A percentile compares a stretch with the other conserved stretches of the same genome.
These are phyloP conservation scores for Cladophialophora immunda DNA, from an alignment of 2,329 filamentous ascomycete species.

Conservation along the genomic window DNA sequence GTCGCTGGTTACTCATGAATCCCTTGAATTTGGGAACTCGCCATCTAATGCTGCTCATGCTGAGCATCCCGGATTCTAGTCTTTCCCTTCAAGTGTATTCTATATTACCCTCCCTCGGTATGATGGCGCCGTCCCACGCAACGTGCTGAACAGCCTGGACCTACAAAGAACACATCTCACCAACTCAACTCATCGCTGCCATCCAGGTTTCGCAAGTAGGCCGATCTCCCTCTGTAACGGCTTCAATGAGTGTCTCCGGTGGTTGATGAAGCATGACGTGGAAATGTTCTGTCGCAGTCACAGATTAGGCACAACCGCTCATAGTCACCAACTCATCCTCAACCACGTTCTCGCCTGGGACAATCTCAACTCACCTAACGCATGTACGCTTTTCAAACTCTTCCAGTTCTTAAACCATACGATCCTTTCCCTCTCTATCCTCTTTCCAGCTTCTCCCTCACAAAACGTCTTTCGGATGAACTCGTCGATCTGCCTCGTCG, in stretches of 20 bases:
- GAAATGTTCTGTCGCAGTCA: conserved; percentile 73
- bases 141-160: background rate
- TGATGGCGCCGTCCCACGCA: background rate
- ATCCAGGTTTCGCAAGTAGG: conserved; percentile 62
- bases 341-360: background rate
- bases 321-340: conserved; percentile 7
- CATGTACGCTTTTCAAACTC: conserved; percentile 81
- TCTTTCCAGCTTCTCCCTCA: conserved; percentile 47
- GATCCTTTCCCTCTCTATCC: conserved; percentile 58
- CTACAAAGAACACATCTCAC: background rate
- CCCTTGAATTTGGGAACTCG: background rate
- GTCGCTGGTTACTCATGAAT: background rate
- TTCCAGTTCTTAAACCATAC: conserved; percentile 96
- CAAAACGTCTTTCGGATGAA: conserved; percentile 76
- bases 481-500: conserved; percentile 70
- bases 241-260: conserved; percentile 71
- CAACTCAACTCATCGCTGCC: background rate
- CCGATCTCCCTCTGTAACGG: conserved; percentile 78
- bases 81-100: background rate
- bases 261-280: conserved; percentile 90
- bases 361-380: conserved; percentile 57
- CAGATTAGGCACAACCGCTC: conserved; percentile 7
- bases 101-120: background rate
- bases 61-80: background rate
- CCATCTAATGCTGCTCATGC: background rate